phyloP scores from a whole-genome alignment of 2,329 filamentous ascomycete genomes.

The Coniella vitis region DNA sequence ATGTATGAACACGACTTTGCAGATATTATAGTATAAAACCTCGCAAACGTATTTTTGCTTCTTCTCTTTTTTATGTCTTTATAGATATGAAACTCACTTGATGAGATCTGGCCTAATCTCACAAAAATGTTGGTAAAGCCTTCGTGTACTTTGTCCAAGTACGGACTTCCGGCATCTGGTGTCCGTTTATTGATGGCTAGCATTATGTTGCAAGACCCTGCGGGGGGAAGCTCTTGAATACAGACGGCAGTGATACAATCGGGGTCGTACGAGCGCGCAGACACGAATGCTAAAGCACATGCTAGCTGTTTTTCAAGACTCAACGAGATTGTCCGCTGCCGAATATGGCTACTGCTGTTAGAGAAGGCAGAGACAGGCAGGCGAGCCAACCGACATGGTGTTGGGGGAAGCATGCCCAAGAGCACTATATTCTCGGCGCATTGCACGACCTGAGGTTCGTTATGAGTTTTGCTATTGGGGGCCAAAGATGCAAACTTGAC shows the following conservation, averaged over 20 bases:
- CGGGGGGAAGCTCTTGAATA: background rate
- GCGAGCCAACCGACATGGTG: no score
- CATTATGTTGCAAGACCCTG: background rate
- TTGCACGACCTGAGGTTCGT: background rate
- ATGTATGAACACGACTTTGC: no score
- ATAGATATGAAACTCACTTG: background rate
- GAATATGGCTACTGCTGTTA: background rate
- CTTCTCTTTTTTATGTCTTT: no score
- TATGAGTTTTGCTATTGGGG: no score
- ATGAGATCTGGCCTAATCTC: background rate
- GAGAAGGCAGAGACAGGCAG: background rate
- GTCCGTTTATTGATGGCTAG: slow-evolving; percentile 4
- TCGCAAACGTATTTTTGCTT: no score
- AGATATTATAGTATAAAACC: no score
- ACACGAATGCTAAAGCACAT: slow-evolving; percentile 8
- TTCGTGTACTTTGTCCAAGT: background rate
- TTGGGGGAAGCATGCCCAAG: background rate
- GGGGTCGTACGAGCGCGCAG: background rate
- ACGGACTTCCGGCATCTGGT: background rate
- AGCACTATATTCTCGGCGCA: slow-evolving; percentile 9
- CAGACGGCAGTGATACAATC: slow-evolving; percentile 9
- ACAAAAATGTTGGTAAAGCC: slow-evolving; percentile 5
- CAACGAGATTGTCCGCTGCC: background rate
- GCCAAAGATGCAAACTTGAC: no score
- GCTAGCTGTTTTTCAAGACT: slow-evolving; percentile 3